A percentile compares a stretch with the other conserved stretches of the same genome.
Evolutionary conservation across 345 rosid genomes (phyloP).

Genomic region (Lumnitzera racemosa): DNA sequence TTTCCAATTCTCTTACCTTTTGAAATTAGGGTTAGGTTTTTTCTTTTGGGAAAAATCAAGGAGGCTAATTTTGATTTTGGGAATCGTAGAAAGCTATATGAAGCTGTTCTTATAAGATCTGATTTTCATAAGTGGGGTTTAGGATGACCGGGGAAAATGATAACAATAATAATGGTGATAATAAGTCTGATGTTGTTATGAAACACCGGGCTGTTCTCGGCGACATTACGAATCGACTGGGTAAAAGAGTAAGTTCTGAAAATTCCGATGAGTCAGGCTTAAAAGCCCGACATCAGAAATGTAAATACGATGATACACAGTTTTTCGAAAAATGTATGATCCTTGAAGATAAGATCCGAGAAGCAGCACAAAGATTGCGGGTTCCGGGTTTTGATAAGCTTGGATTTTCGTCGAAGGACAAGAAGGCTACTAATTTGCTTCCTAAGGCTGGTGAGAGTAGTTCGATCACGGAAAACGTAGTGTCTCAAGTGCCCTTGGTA

Average conservation of each 20-base stretch:
- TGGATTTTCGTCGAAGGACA: constrained; percentile 9
- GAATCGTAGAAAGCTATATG: too few relatives aligned
- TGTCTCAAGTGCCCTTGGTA: constrained; percentile 15
- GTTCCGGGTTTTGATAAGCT: constrained; percentile 8
- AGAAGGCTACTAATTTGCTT: constrained; percentile 16
- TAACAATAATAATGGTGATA: constrained; percentile 24
- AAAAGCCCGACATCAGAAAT: constrained; percentile 26
- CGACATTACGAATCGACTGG: constrained; percentile 44
- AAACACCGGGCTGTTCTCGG: constrained; percentile 28
- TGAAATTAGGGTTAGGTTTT: too few relatives aligned
- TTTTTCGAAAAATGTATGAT: constrained; percentile 36
- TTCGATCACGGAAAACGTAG: constrained; percentile 5
- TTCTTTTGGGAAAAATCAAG: too few relatives aligned
- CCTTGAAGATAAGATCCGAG: constrained; percentile 36
- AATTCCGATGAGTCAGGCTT: constrained; percentile 26
- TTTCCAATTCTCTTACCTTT: too few relatives aligned
- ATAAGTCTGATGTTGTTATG: constrained; percentile 14
- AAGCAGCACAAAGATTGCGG: constrained; percentile 13
- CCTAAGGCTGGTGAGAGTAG: constrained; percentile 1
- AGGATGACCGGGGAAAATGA: too few relatives aligned
- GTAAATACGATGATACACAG: constrained; percentile 16
- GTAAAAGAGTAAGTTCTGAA: constrained; percentile 40
- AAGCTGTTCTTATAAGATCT: too few relatives aligned
- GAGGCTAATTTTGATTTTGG: too few relatives aligned
- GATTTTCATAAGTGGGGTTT: too few relatives aligned